Percentiles rank a stretch among this genome's conserved stretches.
phyloP scores from a whole-genome alignment of 164 flowering plant species.

The Hamamelis virginiana region DNA sequence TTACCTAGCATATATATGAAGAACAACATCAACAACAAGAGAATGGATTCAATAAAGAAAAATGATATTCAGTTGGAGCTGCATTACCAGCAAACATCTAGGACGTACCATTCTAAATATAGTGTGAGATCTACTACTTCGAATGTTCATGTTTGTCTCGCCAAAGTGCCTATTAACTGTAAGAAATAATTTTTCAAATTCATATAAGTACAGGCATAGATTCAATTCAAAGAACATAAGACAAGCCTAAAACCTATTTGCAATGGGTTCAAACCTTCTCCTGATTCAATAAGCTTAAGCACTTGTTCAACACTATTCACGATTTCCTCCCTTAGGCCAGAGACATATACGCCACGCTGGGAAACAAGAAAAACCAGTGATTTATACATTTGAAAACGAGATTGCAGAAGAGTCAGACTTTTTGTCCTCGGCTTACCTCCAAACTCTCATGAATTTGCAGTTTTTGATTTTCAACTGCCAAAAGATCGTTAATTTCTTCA shows the following conservation, averaged over 20 bases:
- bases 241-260: background rate
- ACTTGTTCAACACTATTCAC: constrained; percentile 87
- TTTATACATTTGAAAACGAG: background rate
- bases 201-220: background rate
- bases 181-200: constrained; percentile 7
- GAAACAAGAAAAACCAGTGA: constrained; percentile 17
- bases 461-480: constrained; percentile 77
- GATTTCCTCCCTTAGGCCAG: constrained; percentile 93
- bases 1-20: constrained; percentile 50
- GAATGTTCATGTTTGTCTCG: constrained; percentile 93
- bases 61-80: background rate
- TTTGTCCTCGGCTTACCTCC: constrained; percentile 51
- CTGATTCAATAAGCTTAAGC: constrained; percentile 71
- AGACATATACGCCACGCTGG: constrained; percentile 91
- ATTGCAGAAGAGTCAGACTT: background rate
- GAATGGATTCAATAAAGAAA: background rate
- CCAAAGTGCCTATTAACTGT: constrained; percentile 96
- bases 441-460: constrained; percentile 93
- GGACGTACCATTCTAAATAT: constrained; percentile 88
- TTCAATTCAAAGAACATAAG: background rate
- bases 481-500: constrained; percentile 94
- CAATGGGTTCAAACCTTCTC: constrained; percentile 68
- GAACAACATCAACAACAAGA: background rate
- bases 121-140: constrained; percentile 97
- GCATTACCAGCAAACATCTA: background rate